phyloP scores from a whole-genome alignment of 306 rosid genomes.

The Biancaea sappan region DNA sequence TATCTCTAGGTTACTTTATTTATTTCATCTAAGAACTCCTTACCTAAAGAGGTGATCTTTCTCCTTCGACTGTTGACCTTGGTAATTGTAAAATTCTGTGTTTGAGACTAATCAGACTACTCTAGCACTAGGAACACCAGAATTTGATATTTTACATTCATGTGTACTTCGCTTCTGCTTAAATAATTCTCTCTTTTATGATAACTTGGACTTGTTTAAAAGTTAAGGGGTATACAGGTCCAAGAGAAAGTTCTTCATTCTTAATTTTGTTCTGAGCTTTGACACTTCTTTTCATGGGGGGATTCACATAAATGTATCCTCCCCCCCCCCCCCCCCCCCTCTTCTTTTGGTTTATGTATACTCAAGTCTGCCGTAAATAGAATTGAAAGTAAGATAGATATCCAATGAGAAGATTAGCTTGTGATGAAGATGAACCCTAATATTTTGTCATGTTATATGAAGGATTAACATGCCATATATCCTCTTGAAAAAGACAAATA shows the following conservation, averaged over 20 bases:
- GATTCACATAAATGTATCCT: neutral
- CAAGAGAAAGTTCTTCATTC: neutral
- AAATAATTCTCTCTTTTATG: neutral
- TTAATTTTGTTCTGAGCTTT: neutral
- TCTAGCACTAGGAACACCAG: neutral
- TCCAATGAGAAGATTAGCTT: neutral
- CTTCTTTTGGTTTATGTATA: neutral
- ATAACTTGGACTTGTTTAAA: neutral
- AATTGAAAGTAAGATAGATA: neutral
- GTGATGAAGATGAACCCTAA: neutral
- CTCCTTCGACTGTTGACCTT: neutral
- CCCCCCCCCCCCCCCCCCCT: no score
- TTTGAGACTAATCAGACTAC: neutral
- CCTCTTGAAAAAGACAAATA: no score
- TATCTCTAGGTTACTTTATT: neutral
- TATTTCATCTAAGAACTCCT: neutral
- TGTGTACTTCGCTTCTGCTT: neutral
- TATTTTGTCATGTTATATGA: neutral
- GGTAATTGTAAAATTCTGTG: neutral
- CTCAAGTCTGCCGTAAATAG: neutral
- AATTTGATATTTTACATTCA: neutral
- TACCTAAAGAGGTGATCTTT: neutral
- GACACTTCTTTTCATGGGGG: neutral
- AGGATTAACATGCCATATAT: neutral
- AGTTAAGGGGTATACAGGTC: neutral